These are phyloP conservation scores for Colletotrichum tanaceti DNA, from an alignment of 2,329 filamentous ascomycete genomes.

Conservation along the genomic window DNA sequence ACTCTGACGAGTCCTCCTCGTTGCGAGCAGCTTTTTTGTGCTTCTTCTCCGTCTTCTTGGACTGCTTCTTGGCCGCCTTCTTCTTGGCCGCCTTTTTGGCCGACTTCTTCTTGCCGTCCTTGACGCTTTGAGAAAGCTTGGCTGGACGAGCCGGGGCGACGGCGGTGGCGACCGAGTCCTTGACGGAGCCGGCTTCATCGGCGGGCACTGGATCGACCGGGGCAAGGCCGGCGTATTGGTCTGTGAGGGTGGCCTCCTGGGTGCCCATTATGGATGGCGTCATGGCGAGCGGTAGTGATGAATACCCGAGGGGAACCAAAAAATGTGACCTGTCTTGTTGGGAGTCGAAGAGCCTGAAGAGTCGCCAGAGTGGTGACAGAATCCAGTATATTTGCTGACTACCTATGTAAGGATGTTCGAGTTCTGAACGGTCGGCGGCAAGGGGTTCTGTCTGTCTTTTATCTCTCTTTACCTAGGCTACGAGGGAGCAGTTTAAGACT, in stretches of 20 bases:
- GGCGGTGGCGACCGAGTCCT: background rate
- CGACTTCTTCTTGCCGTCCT: constrained; percentile 1
- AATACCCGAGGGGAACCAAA: background rate
- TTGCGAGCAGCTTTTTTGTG: background rate
- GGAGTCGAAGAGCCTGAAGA: background rate
- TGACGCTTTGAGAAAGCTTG: background rate
- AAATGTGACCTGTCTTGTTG: background rate
- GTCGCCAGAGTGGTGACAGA: background rate
- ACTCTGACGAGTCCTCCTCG: background rate
- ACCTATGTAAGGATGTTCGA: too few relatives aligned
- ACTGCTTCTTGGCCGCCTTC: constrained; percentile 5
- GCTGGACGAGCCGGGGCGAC: background rate
- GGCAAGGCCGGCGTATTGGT: background rate
- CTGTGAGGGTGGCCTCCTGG: background rate
- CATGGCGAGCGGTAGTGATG: background rate
- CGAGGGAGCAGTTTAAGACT: too few relatives aligned
- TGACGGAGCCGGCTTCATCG: background rate
- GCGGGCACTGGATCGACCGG: background rate
- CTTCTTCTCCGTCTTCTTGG: constrained; percentile 13
- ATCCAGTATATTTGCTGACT: too few relatives aligned
- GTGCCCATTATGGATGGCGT: background rate
- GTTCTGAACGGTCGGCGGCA: background rate
- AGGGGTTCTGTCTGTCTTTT: background rate
- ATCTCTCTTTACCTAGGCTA: background rate
- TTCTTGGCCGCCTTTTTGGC: constrained; percentile 2